Base-by-base conservation (phyloP, 2,329 filamentous ascomycete genomes). In the Triangularia setosa region DNA sequence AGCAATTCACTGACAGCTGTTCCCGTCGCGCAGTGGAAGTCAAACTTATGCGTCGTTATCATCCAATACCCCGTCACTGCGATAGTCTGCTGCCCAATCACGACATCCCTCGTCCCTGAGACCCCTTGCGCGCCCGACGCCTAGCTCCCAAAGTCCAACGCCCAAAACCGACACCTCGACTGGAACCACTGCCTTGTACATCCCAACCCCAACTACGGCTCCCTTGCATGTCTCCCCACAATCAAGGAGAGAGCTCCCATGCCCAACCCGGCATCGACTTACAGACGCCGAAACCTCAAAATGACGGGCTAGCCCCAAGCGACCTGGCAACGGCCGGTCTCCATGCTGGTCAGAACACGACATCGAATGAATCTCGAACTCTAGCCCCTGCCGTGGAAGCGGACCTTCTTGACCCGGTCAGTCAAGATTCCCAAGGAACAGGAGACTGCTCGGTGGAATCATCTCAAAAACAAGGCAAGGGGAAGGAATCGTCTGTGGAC, bases 141-240 rank as follows among this genome's bases (percentile, higher is more conserved):
- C 48, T 25, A 58, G 57, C 21, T 30, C 30, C 57, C 16, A n/a
- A 48, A 44, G 11, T 27, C 14, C 60, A 48, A 48, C 24, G 28
- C 30, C 16, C 21, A 12, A 58, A 25, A 18, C 12, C 28, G 23
- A 27, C 18, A 48, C 40, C 62, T 52, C 52, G 25, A 48, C 35
- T 24, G 30, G 48, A 48, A 27, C 30, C 60, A 23, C 25, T 55
- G 52, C 52, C 52, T 28, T 25, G 18, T 23, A 16, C 52, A 8
- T 55, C n/a, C 23, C 12, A 12, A 55, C 52, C 52, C 23, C 16
- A 12, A 24, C 48, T 24, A 48, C 44, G 35, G 35, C 3, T 40
- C 28, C 60, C 56, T 67, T 73, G 71, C 65, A 73, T 73, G 71
- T 72, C 71, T 72, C 67, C 69, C 60, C 68, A 69, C 65, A 63